These are phyloP conservation scores for Leishmania braziliensis DNA, from an alignment of 208 protist species.

Conservation along the genomic window DNA sequence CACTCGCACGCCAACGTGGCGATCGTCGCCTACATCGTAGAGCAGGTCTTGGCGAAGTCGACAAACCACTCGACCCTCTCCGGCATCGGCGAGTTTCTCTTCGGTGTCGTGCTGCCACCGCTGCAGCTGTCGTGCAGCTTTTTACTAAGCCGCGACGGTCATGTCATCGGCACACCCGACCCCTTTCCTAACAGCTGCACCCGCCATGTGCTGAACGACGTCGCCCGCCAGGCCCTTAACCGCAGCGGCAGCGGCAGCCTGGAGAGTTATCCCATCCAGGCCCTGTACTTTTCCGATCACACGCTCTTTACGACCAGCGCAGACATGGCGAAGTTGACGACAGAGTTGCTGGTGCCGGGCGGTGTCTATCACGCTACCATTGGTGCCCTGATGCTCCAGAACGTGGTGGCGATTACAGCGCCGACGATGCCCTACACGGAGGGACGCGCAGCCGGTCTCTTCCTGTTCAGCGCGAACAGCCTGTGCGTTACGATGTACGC, in stretches of 20 bases:
- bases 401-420: background rate
- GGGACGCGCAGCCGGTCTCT: slow-evolving; percentile 34
- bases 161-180: slow-evolving; percentile 22
- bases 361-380: slow-evolving; percentile 30
- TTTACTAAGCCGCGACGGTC: slow-evolving; percentile 35
- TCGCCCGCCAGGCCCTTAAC: slow-evolving; percentile 37
- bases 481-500: slow-evolving; percentile 25
- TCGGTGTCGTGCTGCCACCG: slow-evolving; percentile 40
- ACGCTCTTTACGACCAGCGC: slow-evolving; percentile 62
- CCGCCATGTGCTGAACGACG: slow-evolving; percentile 11
- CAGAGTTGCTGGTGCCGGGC: slow-evolving; percentile 35
- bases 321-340: slow-evolving; percentile 38
- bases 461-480: slow-evolving; percentile 22
- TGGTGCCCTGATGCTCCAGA: slow-evolving; percentile 22
- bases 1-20: slow-evolving; percentile 64
- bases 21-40: slow-evolving; percentile 55
- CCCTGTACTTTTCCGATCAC: slow-evolving; percentile 59
- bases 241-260: slow-evolving; percentile 10
- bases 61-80: slow-evolving; percentile 6
- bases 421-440: slow-evolving; percentile 7
- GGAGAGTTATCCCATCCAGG: slow-evolving; percentile 31
- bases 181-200: slow-evolving; percentile 11
- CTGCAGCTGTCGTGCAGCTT: slow-evolving; percentile 58
- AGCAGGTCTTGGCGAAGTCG: slow-evolving; percentile 33
- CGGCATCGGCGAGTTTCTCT: slow-evolving; percentile 40